phyloP scores from a whole-genome alignment of 2,329 filamentous ascomycete species.

The Trichoderma polysporum region DNA sequence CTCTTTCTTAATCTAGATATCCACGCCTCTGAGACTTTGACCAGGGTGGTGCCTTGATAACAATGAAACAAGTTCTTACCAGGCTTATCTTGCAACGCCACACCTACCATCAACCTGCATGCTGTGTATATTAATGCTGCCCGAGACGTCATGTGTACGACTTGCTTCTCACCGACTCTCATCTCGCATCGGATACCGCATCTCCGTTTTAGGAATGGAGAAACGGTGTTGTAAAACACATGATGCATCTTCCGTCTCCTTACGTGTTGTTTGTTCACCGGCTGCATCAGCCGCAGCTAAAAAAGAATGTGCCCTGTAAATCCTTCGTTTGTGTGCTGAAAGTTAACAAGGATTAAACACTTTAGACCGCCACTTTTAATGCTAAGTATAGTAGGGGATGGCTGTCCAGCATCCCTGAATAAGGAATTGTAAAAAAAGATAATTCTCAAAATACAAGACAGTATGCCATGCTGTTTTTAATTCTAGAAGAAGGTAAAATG shows the following conservation, averaged over 20 bases:
- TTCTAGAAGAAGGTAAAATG: too few relatives aligned
- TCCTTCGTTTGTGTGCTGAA: not conserved
- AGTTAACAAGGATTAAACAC: not conserved
- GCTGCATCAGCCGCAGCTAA: conserved; percentile 15
- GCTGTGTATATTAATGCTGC: not conserved
- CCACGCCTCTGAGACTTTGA: not conserved
- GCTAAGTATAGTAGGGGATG: not conserved
- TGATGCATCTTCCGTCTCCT: not conserved
- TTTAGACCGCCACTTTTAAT: not conserved
- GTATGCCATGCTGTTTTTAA: not conserved
- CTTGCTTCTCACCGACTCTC: conserved; percentile 2
- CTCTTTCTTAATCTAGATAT: not conserved
- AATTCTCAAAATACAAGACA: not conserved
- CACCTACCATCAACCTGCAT: not conserved
- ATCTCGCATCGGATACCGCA: not conserved
- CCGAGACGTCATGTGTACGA: not conserved
- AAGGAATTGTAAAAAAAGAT: not conserved
- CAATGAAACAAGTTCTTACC: not conserved
- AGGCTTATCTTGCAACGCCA: not conserved
- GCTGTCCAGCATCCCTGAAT: not conserved
- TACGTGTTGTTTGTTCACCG: not conserved
- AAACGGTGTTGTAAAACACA: not conserved
- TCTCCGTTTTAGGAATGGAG: not conserved
- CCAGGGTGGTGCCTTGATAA: not conserved
- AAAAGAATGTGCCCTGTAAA: not conserved